Conservation (phyloP, 495 filamentous ascomycete species). For the Penicillium fimorum region DNA sequence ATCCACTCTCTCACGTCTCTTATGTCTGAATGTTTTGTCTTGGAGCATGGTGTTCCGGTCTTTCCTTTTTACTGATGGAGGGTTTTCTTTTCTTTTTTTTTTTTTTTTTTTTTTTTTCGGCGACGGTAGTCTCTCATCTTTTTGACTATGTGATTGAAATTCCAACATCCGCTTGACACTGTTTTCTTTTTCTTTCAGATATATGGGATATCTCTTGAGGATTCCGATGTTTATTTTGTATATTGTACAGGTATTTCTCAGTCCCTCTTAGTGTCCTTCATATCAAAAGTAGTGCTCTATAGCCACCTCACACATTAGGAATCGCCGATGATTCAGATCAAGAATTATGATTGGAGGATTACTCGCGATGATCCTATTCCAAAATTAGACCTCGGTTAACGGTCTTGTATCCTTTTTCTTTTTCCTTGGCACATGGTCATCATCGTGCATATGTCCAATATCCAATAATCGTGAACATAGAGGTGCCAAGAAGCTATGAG, state of each 20-base stretch:
- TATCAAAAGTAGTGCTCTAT: too few relatives aligned
- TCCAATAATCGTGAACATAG: too few relatives aligned
- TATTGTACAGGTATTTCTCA: too few relatives aligned
- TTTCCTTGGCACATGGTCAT: not conserved
- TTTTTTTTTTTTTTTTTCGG: not conserved
- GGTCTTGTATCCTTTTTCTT: not conserved
- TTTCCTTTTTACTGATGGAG: not conserved
- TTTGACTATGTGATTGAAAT: conserved; percentile 5
- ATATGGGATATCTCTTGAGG: too few relatives aligned
- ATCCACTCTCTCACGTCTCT: conserved; percentile 30
- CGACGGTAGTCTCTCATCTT: not conserved
- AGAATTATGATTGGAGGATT: not conserved
- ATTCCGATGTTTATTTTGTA: not conserved
- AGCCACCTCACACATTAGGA: not conserved
- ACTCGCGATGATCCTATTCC: not conserved
- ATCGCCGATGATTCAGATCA: not conserved
- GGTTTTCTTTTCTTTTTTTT: not conserved
- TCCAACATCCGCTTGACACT: conserved; percentile 6
- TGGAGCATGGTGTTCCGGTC: conserved; percentile 30
- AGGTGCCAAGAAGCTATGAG: too few relatives aligned
- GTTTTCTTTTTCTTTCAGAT: not conserved
- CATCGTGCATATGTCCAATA: not conserved
- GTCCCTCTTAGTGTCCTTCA: too few relatives aligned
- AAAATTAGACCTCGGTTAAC: not conserved
- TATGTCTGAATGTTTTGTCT: conserved; percentile 24